phyloP scores from a whole-genome alignment of 2,329 filamentous ascomycete species.

The Penicillium digitatum region DNA sequence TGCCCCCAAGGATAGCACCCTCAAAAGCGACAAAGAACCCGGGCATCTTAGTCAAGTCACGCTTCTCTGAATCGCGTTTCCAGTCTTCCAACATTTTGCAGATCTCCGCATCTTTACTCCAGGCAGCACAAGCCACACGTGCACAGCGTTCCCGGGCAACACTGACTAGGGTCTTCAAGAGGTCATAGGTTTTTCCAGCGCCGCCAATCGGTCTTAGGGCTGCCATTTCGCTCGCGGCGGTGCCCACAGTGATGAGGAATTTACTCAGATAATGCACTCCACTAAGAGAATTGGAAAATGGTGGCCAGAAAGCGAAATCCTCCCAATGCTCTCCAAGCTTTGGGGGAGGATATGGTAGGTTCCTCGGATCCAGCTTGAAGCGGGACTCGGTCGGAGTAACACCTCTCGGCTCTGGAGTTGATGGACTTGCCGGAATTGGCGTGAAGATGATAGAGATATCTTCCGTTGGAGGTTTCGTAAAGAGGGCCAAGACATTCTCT shows the following conservation, averaged over 20 bases:
- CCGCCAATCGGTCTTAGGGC: conserved; percentile 64
- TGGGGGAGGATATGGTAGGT: conserved; percentile 71
- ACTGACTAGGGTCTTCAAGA: conserved; percentile 70
- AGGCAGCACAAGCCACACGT: conserved; percentile 79
- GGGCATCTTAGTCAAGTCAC: conserved; percentile 89
- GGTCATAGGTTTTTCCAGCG: conserved; percentile 58
- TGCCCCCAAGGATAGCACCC: conserved; percentile 70
- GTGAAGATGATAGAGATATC: conserved; percentile 86
- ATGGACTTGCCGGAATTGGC: conserved; percentile 63
- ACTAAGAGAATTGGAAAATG: conserved; percentile 83
- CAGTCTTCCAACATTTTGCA: conserved; percentile 92
- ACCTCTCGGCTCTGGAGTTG: conserved; percentile 55
- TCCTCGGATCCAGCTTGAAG: conserved; percentile 75
- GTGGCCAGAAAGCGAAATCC: conserved; percentile 93
- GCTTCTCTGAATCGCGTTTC: conserved; percentile 74
- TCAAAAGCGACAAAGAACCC: conserved; percentile 81
- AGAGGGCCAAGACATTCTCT: conserved; percentile 75
- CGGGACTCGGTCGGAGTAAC: conserved; percentile 63
- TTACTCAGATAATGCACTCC: conserved; percentile 87
- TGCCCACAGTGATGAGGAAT: conserved; percentile 77
- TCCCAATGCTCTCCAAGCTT: conserved; percentile 84
- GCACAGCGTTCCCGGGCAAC: conserved; percentile 79
- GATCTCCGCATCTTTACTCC: conserved; percentile 90
- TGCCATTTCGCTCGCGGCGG: conserved; percentile 80
- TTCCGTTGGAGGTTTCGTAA: conserved; percentile 81